A percentile compares a stretch with the other conserved stretches of the same genome.
These are phyloP conservation scores for Stagonosporopsis vannaccii DNA, from an alignment of 2,329 filamentous ascomycete species.

Conservation along the genomic window DNA sequence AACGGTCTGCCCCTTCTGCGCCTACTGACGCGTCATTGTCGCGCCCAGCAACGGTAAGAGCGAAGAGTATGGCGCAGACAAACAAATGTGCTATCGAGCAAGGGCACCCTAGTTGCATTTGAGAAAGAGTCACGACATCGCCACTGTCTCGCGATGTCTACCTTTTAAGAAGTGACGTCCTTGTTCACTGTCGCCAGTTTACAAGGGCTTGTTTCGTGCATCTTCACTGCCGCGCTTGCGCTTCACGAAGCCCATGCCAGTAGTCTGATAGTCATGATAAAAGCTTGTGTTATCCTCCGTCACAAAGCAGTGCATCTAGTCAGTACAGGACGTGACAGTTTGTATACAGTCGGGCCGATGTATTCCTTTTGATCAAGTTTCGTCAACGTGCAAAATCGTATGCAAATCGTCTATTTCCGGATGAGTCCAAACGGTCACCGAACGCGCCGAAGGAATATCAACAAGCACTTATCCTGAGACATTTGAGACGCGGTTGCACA, in stretches of 20 bases:
- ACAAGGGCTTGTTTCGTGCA: background rate
- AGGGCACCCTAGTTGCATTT: background rate
- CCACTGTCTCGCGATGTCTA: background rate
- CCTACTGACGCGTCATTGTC: conserved; percentile 11
- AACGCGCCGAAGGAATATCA: conserved; percentile 5
- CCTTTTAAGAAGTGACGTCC: background rate
- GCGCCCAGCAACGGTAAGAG: background rate
- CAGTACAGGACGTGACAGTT: conserved; percentile 4
- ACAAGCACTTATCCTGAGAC: conserved; percentile 6
- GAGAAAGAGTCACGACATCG: background rate
- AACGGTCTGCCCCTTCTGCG: conserved; percentile 24
- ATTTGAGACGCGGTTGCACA: conserved; percentile 11
- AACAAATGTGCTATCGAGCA: background rate
- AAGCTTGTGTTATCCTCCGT: conserved; percentile 1
- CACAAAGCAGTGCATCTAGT: background rate
- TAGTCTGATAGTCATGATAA: background rate
- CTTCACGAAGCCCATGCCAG: background rate
- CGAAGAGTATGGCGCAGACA: conserved; percentile 3
- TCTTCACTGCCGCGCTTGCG: background rate
- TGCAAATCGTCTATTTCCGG: conserved; percentile 2
- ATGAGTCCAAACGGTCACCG: conserved; percentile 9
- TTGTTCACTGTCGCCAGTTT: background rate
- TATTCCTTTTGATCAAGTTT: conserved; percentile 14
- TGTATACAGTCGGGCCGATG: conserved; percentile 16
- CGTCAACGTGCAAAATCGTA: background rate